Evolutionary conservation across 2,329 filamentous ascomycete genomes (phyloP), one percentile per base, ranked within the genome.

Genomic region (Neophaeococcomyces aloes): DNA sequence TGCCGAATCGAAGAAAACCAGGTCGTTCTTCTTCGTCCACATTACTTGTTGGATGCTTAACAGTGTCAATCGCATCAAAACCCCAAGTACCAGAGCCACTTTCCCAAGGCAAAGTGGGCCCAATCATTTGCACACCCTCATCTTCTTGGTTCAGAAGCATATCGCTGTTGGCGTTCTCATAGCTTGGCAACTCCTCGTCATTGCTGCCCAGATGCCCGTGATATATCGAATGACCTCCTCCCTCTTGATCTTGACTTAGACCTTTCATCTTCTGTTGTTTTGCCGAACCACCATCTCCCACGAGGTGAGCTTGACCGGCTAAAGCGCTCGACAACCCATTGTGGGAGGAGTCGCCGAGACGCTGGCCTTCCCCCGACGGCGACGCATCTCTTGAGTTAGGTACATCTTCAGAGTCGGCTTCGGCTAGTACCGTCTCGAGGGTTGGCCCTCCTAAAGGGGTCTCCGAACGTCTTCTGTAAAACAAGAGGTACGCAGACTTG

Each of bases 321-420:
- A 71, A 85, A 76, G 76, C 82, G 83, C 82, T 86, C 85, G 84
- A 85, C 81, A 80, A 89, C 76, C 85, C 86, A 89, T 70, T 79
- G 73, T 71, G 81, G 80, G 81, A 89, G 78, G 78, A 86, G 78
- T 74, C 81, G 81, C 74, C 84, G 82, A 86, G 83, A 76, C 83
- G 81, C 78, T 70, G 78, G 67, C 76, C 86, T 81, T 93, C 85
- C 82, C 86, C 85, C 81, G 78, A 65, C 53, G 71, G 69, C 49
- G 68, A 67, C 52, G 66, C 63, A 31, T 65, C 62, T 47, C 64
- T 64, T 21, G 68, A 70, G 37, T 59, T 60, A 17, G 52, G 45
- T 3, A 15, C 14, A 10, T 68, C 66, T 30, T 69, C 65, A 46
- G 63, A 60, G 38, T 76, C 74, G 40, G 63, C 69, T 46, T 66